A percentile compares a stretch with the other conserved stretches of the same genome.
These are phyloP conservation scores for Gentiana dahurica DNA, from an alignment of 257 asterid species.

Conservation along the genomic window DNA sequence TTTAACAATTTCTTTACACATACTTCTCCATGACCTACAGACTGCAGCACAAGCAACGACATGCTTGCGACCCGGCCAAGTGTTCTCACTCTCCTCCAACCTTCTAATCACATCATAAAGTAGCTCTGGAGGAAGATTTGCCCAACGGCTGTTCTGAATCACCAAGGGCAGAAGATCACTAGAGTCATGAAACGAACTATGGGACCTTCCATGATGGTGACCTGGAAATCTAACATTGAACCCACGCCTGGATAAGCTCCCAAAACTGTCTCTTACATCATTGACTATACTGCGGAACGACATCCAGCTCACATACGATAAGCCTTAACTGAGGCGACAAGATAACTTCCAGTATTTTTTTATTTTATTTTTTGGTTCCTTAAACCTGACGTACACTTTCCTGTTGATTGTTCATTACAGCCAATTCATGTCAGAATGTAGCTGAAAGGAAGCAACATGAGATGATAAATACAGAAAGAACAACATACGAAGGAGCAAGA, in stretches of 20 bases:
- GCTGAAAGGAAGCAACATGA: constrained; percentile 21
- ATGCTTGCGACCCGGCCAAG: constrained; percentile 85
- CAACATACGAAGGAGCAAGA: constrained; percentile 24
- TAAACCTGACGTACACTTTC: constrained; percentile 2
- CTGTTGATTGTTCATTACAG: constrained; percentile 8
- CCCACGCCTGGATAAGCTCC: constrained; percentile 82
- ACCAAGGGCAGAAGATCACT: constrained; percentile 50
- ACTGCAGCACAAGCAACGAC: constrained; percentile 90
- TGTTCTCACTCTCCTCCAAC: constrained; percentile 87
- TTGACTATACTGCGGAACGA: constrained; percentile 89
- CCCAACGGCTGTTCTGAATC: constrained; percentile 73
- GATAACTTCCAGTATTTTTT: constrained; percentile 3
- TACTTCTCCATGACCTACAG: constrained; percentile 86
- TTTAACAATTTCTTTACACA: constrained; percentile 79
- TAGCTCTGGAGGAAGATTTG: constrained; percentile 89
- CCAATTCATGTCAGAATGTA: constrained; percentile 19
- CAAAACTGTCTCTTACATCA: constrained; percentile 79
- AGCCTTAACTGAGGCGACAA: constrained; percentile 4
- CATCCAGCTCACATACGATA: constrained; percentile 34
- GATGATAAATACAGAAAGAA: constrained; percentile 11
- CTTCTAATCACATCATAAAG: constrained; percentile 72
- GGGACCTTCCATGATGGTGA: constrained; percentile 68
- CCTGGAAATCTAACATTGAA: constrained; percentile 63
- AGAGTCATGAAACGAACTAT: constrained; percentile 54
- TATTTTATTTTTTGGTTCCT: background rate